These are phyloP conservation scores for Tricholoma hemisulphureum DNA, from an alignment of 768 basidiomycete species.

Conservation along the genomic window DNA sequence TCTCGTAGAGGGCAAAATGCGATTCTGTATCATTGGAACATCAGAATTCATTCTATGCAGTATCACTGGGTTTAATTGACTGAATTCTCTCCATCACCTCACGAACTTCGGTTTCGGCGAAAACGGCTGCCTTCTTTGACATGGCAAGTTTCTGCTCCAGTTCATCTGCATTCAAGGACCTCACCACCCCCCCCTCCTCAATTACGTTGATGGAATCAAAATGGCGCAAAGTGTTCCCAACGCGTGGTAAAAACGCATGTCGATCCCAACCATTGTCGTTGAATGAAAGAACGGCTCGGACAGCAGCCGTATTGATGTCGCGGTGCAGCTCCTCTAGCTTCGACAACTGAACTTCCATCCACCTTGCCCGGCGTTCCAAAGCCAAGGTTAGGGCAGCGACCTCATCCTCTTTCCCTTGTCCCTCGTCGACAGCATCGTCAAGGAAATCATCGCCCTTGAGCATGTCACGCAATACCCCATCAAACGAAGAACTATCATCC, in stretches of 20 bases:
- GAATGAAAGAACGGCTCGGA: slow-evolving; percentile 76
- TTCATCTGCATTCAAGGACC: slow-evolving; percentile 66
- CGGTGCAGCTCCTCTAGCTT: slow-evolving; percentile 87
- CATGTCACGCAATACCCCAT: slow-evolving; percentile 84
- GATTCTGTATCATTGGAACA: no score
- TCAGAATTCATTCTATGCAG: slow-evolving; percentile 20
- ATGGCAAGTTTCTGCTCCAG: slow-evolving; percentile 70
- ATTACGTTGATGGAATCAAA: slow-evolving; percentile 67
- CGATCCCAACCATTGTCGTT: slow-evolving; percentile 87
- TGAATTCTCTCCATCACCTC: slow-evolving; percentile 74
- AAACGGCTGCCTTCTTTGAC: slow-evolving; percentile 68
- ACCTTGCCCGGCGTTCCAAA: slow-evolving; percentile 83
- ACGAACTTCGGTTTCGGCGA: slow-evolving; percentile 71
- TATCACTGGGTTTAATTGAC: slow-evolving; percentile 46
- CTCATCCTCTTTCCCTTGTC: slow-evolving; percentile 72
- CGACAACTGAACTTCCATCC: slow-evolving; percentile 90
- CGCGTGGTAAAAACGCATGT: slow-evolving; percentile 63
- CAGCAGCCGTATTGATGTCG: slow-evolving; percentile 87
- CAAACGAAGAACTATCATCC: slow-evolving; percentile 89
- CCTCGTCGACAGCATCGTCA: slow-evolving; percentile 69
- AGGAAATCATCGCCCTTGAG: slow-evolving; percentile 85
- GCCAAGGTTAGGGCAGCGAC: slow-evolving; percentile 81
- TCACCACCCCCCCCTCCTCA: slow-evolving; percentile 44
- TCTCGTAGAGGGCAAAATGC: no score
- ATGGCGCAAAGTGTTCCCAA: slow-evolving; percentile 62